Percentiles rank a stretch among this genome's conserved stretches.
These are phyloP conservation scores for Chiua sp. DNA, from an alignment of 1,284 basidiomycete species.

Conservation along the genomic window DNA sequence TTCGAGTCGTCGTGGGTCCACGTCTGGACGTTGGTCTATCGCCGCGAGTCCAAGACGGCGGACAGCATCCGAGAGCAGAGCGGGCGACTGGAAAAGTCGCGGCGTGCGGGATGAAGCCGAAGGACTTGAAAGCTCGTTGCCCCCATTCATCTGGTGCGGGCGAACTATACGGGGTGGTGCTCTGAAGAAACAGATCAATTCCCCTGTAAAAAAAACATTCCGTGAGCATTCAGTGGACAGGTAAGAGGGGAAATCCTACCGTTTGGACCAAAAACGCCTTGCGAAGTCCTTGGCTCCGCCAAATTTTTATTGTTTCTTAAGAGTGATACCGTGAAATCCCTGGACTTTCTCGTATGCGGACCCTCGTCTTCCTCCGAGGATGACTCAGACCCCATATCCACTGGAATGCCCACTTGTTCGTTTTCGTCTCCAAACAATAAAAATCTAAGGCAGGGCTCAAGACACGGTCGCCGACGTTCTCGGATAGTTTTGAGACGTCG, in stretches of 20 bases:
- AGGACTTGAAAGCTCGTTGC: constrained; percentile 55
- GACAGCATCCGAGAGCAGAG: constrained; percentile 71
- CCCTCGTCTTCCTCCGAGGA: constrained; percentile 54
- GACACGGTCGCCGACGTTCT: constrained; percentile 73
- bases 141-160: constrained; percentile 42
- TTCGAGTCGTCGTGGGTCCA: constrained; percentile 50
- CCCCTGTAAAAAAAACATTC: constrained; percentile 52
- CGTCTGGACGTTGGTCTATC: constrained; percentile 47
- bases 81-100: constrained; percentile 64
- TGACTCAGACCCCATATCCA: constrained; percentile 57
- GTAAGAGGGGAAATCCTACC: constrained; percentile 49
- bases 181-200: constrained; percentile 87
- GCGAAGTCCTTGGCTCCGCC: constrained; percentile 79
- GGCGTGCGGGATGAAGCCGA: constrained; percentile 45
- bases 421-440: constrained; percentile 73
- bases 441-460: constrained; percentile 83
- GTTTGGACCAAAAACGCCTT: constrained; percentile 86
- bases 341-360: constrained; percentile 42
- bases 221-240: not conserved
- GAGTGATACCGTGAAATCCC: constrained; percentile 56
- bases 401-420: constrained; percentile 44
- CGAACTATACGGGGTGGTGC: constrained; percentile 73
- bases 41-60: constrained; percentile 64
- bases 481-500: constrained; percentile 76
- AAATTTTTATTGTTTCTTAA: constrained; percentile 75